Evolutionary conservation across 139 green algal genomes (phyloP).

Genomic region (Deuterostichococcus epilithicus): DNA sequence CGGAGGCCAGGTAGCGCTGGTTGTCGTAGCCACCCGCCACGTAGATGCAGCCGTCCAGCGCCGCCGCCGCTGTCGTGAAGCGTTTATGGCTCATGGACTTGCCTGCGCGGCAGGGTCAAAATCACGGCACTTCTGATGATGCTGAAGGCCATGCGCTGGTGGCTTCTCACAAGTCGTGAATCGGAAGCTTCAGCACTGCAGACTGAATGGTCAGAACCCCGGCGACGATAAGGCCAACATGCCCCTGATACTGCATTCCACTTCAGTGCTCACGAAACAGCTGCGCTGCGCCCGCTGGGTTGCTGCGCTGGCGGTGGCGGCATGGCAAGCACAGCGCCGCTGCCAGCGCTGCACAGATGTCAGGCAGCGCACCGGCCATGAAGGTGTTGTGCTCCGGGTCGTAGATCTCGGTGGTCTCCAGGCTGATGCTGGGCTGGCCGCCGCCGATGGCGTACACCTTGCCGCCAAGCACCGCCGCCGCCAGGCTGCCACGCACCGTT

Average conservation of each 20-base stretch:
- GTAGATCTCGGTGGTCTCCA: slow-evolving; percentile 31
- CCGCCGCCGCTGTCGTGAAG: slow-evolving; percentile 31
- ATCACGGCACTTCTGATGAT: no score
- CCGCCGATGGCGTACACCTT: slow-evolving; percentile 40
- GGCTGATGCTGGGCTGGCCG: slow-evolving; percentile 17
- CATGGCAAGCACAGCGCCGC: no score
- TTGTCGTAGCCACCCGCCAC: slow-evolving; percentile 33
- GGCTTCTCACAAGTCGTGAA: no score
- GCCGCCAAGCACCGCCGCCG: slow-evolving; percentile 16
- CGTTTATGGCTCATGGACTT: slow-evolving; percentile 24
- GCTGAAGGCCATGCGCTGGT: no score
- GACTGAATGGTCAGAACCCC: no score
- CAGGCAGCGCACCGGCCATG: slow-evolving; percentile 5
- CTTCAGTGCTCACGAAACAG: no score
- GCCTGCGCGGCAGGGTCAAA: background rate
- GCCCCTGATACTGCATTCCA: no score
- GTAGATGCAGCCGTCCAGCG: slow-evolving; percentile 30
- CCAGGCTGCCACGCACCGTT: slow-evolving; percentile 28
- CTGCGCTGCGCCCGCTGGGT: no score
- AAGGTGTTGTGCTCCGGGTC: slow-evolving; percentile 28
- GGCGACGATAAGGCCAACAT: no score
- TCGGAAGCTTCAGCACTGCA: no score
- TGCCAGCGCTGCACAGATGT: no score
- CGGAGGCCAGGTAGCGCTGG: slow-evolving; percentile 20
- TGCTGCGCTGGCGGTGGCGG: no score